Percentiles rank a stretch among this genome's conserved stretches.
phyloP scores from a whole-genome alignment of 2,329 filamentous ascomycete species.

The Mariannaea elegans region DNA sequence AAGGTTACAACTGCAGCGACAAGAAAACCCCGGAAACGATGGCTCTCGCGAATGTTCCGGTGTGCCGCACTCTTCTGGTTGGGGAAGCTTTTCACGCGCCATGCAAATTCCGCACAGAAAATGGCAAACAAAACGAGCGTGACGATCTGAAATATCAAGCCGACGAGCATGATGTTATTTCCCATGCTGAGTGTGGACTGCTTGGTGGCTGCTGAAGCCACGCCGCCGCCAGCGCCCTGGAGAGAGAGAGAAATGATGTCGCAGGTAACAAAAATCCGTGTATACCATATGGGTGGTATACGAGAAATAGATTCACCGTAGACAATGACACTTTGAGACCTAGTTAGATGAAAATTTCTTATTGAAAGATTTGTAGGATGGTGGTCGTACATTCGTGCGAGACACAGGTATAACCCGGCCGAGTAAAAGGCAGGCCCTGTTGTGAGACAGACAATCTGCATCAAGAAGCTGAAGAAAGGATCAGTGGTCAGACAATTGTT shows the following conservation, averaged over 20 bases:
- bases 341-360: too few relatives aligned
- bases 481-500: too few relatives aligned
- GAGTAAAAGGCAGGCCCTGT: too few relatives aligned
- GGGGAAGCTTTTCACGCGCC: neutral
- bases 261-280: neutral
- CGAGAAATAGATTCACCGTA: too few relatives aligned
- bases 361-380: too few relatives aligned
- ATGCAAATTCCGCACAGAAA: neutral
- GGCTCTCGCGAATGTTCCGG: neutral
- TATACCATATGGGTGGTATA: neutral
- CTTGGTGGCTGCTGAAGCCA: neutral
- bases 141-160: constrained; percentile 66
- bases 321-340: too few relatives aligned
- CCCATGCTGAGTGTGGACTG: constrained; percentile 48
- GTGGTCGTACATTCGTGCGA: too few relatives aligned
- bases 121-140: constrained; percentile 59
- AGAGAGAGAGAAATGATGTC: neutral
- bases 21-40: constrained; percentile 3
- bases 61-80: constrained; percentile 45
- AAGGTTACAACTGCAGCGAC: constrained; percentile 3
- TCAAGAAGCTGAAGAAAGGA: too few relatives aligned
- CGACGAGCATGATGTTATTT: constrained; percentile 71
- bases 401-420: too few relatives aligned
- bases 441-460: too few relatives aligned
- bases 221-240: neutral